Conservation (phyloP, 805 yeast genomes). For the Wickerhamiella dianesei region DNA sequence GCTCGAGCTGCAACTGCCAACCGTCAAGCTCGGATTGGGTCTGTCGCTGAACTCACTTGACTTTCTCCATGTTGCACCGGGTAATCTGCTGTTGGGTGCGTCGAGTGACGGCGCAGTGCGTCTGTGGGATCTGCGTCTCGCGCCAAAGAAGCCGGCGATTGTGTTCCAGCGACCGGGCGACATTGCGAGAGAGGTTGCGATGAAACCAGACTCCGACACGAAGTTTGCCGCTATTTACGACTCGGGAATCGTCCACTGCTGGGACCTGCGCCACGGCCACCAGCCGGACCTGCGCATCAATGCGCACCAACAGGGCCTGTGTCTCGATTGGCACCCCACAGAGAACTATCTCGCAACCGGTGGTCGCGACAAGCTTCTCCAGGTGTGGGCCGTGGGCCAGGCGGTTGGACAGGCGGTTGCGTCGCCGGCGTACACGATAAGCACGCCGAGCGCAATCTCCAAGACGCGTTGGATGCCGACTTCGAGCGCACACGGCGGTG, state of each 20-base stretch:
- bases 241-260: constrained; percentile 72
- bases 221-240: constrained; percentile 73
- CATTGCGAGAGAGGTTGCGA: constrained; percentile 46
- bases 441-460: constrained; percentile 66
- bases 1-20: background rate
- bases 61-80: constrained; percentile 42
- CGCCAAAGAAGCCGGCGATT: constrained; percentile 36
- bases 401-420: constrained; percentile 22
- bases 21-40: background rate
- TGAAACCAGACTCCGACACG: constrained; percentile 37
- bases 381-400: constrained; percentile 53
- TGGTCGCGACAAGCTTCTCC: constrained; percentile 77
- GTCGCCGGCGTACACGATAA: constrained; percentile 55
- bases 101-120: constrained; percentile 63
- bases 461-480: constrained; percentile 52
- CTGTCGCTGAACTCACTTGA: constrained; percentile 36
- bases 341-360: constrained; percentile 75
- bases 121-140: constrained; percentile 67
- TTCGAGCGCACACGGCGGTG: constrained; percentile 16
- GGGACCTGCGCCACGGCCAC: constrained; percentile 64
- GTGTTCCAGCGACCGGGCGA: constrained; percentile 55
- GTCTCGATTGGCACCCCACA: constrained; percentile 80
- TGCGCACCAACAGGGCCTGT: constrained; percentile 82
- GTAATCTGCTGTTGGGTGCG: constrained; percentile 51
- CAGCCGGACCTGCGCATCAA: constrained; percentile 57